These are phyloP conservation scores for Pouteria campechiana DNA, from an alignment of 179 eudicot species.

Conservation along the genomic window DNA sequence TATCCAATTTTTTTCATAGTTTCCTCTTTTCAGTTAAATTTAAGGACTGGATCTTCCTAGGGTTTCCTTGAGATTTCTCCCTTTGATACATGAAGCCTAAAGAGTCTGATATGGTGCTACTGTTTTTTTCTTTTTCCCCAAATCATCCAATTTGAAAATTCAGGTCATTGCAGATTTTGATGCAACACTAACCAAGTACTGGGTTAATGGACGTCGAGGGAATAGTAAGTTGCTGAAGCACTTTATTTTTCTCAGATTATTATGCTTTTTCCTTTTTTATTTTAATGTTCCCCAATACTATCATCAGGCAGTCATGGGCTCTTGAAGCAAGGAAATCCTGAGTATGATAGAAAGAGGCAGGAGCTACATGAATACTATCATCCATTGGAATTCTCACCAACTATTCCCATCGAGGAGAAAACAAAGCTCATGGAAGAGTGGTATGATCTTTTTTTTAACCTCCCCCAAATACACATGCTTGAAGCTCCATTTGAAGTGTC, in stretches of 20 bases:
- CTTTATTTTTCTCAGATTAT: neutral
- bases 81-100: too few relatives aligned
- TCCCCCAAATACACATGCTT: neutral
- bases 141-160: slow-evolving; percentile 1
- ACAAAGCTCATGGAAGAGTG: slow-evolving; percentile 93
- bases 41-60: too few relatives aligned
- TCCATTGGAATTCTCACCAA: slow-evolving; percentile 75
- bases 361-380: slow-evolving; percentile 63
- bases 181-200: slow-evolving; percentile 67
- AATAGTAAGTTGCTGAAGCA: slow-evolving; percentile 43
- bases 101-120: too few relatives aligned
- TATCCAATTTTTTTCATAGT: too few relatives aligned
- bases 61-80: too few relatives aligned
- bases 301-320: slow-evolving; percentile 72
- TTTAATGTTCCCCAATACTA: slow-evolving; percentile 15
- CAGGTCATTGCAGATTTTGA: slow-evolving; percentile 95
- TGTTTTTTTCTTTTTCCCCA: too few relatives aligned
- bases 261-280: neutral
- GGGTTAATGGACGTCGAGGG: slow-evolving; percentile 69
- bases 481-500: neutral
- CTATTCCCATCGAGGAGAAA: slow-evolving; percentile 69
- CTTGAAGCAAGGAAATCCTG: slow-evolving; percentile 69
- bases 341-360: slow-evolving; percentile 66
- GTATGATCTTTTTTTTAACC: slow-evolving; percentile 17
- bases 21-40: too few relatives aligned